phyloP scores from a whole-genome alignment of 2,329 filamentous ascomycete species.

The Aureobasidium pullulans region DNA sequence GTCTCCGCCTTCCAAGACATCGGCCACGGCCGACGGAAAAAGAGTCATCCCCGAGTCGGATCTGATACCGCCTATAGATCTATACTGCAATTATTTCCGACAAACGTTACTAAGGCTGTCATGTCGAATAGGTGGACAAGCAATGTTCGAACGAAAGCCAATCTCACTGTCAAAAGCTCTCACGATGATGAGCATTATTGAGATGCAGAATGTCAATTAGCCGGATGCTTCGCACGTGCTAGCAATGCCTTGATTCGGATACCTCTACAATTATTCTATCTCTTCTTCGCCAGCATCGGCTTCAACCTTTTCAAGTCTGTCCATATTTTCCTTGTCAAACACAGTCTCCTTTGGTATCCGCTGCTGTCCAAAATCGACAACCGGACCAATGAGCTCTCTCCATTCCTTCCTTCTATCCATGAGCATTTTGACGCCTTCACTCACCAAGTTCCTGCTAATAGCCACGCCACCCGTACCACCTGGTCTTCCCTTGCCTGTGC shows the following conservation, averaged over 20 bases:
- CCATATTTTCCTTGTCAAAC: conserved; percentile 68
- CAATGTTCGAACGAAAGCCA: neutral
- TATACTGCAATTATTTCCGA: neutral
- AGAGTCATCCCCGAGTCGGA: neutral
- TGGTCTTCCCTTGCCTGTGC: conserved; percentile 41
- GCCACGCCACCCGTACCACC: conserved; percentile 53
- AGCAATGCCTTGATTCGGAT: neutral
- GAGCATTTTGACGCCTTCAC: conserved; percentile 80
- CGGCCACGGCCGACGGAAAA: neutral
- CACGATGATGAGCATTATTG: neutral
- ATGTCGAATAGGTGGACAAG: neutral
- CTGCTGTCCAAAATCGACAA: conserved; percentile 77
- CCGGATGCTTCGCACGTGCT: neutral
- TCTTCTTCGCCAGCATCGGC: conserved; percentile 67
- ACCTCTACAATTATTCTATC: conserved; percentile 11
- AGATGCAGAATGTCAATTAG: neutral
- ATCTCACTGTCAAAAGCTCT: neutral
- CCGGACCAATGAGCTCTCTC: conserved; percentile 83
- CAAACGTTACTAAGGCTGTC: no score
- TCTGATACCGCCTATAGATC: neutral
- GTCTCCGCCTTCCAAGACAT: conserved; percentile 2
- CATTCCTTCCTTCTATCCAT: conserved; percentile 88
- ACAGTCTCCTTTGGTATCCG: conserved; percentile 70
- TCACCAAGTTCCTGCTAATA: conserved; percentile 70
- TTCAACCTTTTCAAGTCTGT: conserved; percentile 64